Base-by-base conservation (phyloP, 1,139 yeast genomes). In the Protomyces gravidus region DNA sequence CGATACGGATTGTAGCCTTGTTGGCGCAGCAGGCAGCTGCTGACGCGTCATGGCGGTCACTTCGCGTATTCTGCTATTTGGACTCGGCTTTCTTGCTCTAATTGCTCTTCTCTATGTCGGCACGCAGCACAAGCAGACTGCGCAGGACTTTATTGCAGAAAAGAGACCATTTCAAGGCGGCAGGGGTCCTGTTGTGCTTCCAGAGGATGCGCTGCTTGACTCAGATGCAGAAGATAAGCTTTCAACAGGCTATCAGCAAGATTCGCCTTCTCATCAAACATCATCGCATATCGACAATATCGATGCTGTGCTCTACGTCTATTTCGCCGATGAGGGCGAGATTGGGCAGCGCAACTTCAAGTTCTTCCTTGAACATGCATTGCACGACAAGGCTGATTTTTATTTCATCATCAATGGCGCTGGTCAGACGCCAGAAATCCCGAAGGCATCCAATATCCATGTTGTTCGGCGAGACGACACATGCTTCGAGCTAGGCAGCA, bases 361-460 rank as follows among this genome's bases (percentile, higher is more conserved):
- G 11, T 53, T 53, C 51, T 53, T 53, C 30, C 21, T 53, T 25
- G 40, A 45, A 4, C 58, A 53, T 27, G 58, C 50, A 11, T 19
- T 53, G 23, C 58, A 53, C 25, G 47, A 33, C 58, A 53, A 53
- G 51, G 36, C 48, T 26, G 58, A 53, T 19, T 53, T 53, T 23
- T 25, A 33, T 46, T 53, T 53, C 46, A 46, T 53, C 39, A 26
- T 53, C 47, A 53, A 53, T 21, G 58, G 58, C 5, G 36, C 23
- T 11, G 17, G 25, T 9, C 4, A 25, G 19, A 9, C 51, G 11
- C 51, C 30, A 17, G 17, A 30, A 15, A 45, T 53, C n/a, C 58
- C 58, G 13, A 25, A 17, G 15, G 26, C 27, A 6, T 33, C 36
- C 39, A 53, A 53, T 21, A 36, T 53, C 46, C 32, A 46, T 7